These are phyloP conservation scores for Mycosphaerelloides madeirae DNA, from an alignment of 2,329 filamentous ascomycete genomes.

Conservation along the genomic window DNA sequence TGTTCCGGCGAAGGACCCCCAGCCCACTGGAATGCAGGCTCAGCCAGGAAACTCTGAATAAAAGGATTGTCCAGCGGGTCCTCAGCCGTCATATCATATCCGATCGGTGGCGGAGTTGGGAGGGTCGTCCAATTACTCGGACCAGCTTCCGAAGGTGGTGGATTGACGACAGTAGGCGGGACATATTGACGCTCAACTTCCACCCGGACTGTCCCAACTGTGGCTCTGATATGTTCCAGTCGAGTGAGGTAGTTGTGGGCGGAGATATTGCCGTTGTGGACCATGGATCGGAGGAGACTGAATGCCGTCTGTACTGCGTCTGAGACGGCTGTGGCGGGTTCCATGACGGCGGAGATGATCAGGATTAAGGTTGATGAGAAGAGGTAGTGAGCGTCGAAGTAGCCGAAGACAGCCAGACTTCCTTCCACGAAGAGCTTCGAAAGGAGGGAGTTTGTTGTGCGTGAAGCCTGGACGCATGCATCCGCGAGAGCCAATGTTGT, in stretches of 20 bases:
- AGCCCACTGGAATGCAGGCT: constrained; percentile 18
- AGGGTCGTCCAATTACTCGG: no score
- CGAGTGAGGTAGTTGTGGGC: constrained; percentile 42
- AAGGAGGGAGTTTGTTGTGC: constrained; percentile 42
- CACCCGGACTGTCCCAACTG: constrained; percentile 1
- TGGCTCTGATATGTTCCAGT: constrained; percentile 29
- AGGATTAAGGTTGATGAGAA: constrained; percentile 46
- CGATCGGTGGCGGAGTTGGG: no score
- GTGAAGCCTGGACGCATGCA: constrained; percentile 44
- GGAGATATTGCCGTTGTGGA: constrained; percentile 40
- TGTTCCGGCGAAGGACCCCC: constrained; percentile 15
- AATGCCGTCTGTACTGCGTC: constrained; percentile 40
- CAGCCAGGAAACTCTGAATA: constrained; percentile 20
- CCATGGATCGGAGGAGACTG: constrained; percentile 38
- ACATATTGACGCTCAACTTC: constrained; percentile 1
- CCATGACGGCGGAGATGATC: constrained; percentile 37
- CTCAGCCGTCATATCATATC: constrained; percentile 3
- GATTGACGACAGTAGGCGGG: background rate
- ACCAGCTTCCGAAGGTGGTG: background rate
- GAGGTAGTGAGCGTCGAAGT: constrained; percentile 45
- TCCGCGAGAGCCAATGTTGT: constrained; percentile 31
- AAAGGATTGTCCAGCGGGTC: constrained; percentile 20
- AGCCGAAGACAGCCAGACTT: constrained; percentile 46
- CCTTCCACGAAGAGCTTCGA: constrained; percentile 46
- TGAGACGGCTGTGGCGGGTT: constrained; percentile 32